Percentiles rank a stretch among this genome's conserved stretches.
Conservation (phyloP, 257 asterid genomes). For the Mentha longifolia region DNA sequence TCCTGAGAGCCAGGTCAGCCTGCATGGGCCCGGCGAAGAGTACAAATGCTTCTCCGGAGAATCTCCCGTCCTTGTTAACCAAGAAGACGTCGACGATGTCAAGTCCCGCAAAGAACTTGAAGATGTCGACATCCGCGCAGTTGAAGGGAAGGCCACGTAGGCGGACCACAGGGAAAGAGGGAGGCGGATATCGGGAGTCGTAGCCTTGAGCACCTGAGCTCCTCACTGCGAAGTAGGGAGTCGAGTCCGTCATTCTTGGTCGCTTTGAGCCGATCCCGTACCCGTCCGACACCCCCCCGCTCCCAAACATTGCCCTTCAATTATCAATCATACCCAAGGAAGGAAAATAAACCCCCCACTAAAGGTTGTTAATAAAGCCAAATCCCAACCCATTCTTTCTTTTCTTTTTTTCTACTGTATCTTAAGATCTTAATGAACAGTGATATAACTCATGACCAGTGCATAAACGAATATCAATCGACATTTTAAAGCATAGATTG, state of each 20-base stretch:
- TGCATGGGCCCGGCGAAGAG: slow-evolving; percentile 83
- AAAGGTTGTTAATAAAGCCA: slow-evolving; percentile 98
- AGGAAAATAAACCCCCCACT: slow-evolving; percentile 72
- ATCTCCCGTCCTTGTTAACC: slow-evolving; percentile 78
- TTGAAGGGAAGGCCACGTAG: slow-evolving; percentile 92
- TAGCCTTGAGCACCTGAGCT: slow-evolving; percentile 62
- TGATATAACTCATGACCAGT: slow-evolving; percentile 9
- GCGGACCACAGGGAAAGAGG: slow-evolving; percentile 82
- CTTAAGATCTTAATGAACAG: slow-evolving; percentile 12
- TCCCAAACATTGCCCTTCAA: slow-evolving; percentile 99
- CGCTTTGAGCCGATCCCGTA: slow-evolving; percentile 99
- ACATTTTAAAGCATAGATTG: not conserved
- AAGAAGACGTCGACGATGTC: slow-evolving; percentile 88
- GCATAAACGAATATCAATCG: not conserved
- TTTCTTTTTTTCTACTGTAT: slow-evolving; percentile 37
- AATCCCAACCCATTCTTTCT: slow-evolving; percentile 71
- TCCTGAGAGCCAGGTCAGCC: slow-evolving; percentile 83
- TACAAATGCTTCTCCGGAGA: slow-evolving; percentile 90
- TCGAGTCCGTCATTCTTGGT: slow-evolving; percentile 99
- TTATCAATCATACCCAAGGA: slow-evolving; percentile 73
- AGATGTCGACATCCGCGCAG: slow-evolving; percentile 74
- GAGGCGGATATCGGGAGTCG: slow-evolving; percentile 54
- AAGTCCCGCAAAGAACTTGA: slow-evolving; percentile 85
- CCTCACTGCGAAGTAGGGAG: slow-evolving; percentile 99
- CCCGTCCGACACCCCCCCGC: slow-evolving; percentile 99